Conservation (phyloP, 202 grass and related monocot genomes). For the Panicum hallii region DNA sequence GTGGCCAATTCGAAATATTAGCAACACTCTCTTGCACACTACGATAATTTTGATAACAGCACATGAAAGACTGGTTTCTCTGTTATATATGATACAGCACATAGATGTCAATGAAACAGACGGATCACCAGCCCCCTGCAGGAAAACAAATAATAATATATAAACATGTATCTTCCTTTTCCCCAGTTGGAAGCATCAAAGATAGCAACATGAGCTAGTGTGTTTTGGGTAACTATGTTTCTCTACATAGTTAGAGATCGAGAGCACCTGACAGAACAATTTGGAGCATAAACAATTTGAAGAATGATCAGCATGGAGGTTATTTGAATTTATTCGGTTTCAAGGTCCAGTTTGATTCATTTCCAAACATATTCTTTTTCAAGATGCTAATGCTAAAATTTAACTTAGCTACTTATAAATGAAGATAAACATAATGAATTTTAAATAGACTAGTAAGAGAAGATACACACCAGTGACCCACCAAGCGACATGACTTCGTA, state of each 20-base stretch:
- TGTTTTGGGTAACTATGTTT: not conserved
- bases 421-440: not conserved
- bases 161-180: not conserved
- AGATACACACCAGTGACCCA: not conserved
- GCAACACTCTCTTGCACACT: not conserved
- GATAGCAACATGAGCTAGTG: not conserved
- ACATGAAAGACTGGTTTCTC: not conserved
- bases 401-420: not conserved
- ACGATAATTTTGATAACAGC: not conserved
- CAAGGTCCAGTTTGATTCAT: not conserved
- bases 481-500: not conserved
- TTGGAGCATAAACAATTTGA: not conserved
- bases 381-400: not conserved
- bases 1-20: not conserved
- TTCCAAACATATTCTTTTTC: not conserved
- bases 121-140: not conserved
- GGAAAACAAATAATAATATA: not conserved
- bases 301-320: not conserved
- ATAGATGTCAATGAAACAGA: not conserved
- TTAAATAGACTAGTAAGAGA: not conserved
- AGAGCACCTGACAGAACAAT: not conserved
- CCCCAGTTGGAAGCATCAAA: not conserved
- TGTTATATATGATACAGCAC: not conserved
- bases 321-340: slow-evolving; percentile 2
- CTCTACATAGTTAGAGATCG: not conserved